Conservation (phyloP, 106 monocot species). For the Dendrobium officinale region DNA sequence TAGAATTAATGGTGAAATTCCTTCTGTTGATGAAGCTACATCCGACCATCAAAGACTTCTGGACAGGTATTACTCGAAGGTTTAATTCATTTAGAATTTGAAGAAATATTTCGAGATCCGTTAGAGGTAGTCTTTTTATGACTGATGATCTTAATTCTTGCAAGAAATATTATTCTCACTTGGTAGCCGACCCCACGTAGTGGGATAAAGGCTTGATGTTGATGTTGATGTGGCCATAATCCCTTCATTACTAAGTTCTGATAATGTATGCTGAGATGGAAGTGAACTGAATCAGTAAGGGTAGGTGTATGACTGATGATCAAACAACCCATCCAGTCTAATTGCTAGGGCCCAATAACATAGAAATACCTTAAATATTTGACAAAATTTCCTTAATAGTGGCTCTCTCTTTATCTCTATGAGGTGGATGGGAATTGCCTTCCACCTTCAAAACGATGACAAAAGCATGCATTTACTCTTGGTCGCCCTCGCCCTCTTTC, state of each 20-base stretch:
- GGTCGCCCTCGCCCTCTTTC: too few species aligned
- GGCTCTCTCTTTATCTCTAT: too few species aligned
- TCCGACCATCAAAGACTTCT: constrained; percentile 76
- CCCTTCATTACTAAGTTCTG: background rate
- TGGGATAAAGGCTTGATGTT: too few species aligned
- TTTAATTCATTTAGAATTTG: background rate
- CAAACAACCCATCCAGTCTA: background rate
- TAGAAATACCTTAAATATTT: background rate
- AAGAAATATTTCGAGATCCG: background rate
- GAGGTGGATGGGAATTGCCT: too few species aligned
- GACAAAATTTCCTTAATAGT: background rate
- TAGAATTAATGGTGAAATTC: constrained; percentile 62
- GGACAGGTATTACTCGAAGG: constrained; percentile 35
- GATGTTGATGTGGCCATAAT: background rate
- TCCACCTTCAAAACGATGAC: too few species aligned
- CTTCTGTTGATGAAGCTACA: constrained; percentile 68
- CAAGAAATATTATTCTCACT: background rate
- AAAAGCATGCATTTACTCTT: too few species aligned
- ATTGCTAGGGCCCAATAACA: background rate
- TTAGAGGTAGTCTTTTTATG: background rate
- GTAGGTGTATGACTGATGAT: background rate
- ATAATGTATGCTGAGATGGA: background rate
- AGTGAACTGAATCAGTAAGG: background rate
- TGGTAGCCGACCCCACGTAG: background rate
- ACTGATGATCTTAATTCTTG: background rate